A percentile compares a stretch with the other conserved stretches of the same genome.
phyloP scores from a whole-genome alignment of 2,329 filamentous ascomycete species.

The Byssothecium circinans region DNA sequence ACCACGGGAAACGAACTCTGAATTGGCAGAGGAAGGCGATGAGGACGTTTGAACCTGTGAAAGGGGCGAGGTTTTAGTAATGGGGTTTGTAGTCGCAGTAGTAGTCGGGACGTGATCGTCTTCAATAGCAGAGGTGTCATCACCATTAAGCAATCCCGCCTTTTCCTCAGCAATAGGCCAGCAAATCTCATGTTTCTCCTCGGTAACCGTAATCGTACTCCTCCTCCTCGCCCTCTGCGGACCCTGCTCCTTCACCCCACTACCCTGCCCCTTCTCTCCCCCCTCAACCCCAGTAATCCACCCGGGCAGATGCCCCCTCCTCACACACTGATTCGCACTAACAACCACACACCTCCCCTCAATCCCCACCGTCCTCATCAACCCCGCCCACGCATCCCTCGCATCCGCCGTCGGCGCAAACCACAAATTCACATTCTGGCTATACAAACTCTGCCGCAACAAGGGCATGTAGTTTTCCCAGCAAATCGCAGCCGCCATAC shows the following conservation, averaged over 20 bases:
- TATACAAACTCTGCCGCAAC: conserved; percentile 78
- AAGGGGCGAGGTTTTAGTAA: no score
- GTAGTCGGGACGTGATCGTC: no score
- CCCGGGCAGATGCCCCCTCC: conserved; percentile 57
- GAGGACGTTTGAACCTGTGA: background rate
- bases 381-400: conserved; percentile 75
- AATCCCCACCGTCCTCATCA: conserved; percentile 79
- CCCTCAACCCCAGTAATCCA: conserved; percentile 52
- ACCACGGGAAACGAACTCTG: conserved; percentile 67
- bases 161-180: conserved; percentile 38
- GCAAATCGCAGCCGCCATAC: conserved; percentile 85
- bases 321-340: conserved; percentile 80
- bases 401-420: conserved; percentile 87
- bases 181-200: conserved; percentile 52
- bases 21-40: conserved; percentile 21
- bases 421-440: conserved; percentile 89
- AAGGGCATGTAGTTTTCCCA: conserved; percentile 98
- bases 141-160: no score
- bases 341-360: conserved; percentile 87
- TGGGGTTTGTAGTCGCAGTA: no score
- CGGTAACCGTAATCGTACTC: conserved; percentile 45
- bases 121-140: no score
- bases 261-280: background rate
- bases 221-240: conserved; percentile 31
- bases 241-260: background rate